Conservation (phyloP, 129 eudicot species). For the Chrysanthemum seticuspe region DNA sequence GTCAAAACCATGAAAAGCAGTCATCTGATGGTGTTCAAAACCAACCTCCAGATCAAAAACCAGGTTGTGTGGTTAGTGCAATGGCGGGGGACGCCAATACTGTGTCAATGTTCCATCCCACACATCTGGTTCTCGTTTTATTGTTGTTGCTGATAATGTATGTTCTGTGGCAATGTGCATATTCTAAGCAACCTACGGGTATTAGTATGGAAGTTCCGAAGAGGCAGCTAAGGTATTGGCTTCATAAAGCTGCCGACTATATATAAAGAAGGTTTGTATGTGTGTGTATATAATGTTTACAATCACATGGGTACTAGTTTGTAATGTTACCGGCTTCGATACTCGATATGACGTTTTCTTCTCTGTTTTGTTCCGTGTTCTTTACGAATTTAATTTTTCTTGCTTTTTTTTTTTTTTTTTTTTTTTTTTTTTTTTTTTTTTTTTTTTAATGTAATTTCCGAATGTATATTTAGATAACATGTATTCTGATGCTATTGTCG, state of each 20-base stretch:
- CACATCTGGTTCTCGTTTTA: constrained; percentile 23
- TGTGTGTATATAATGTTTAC: neutral
- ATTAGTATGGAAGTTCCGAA: constrained; percentile 1
- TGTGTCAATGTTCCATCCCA: neutral
- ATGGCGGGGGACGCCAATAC: constrained; percentile 3
- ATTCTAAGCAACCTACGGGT: constrained; percentile 10
- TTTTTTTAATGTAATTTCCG: no score
- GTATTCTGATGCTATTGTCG: no score
- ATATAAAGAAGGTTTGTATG: constrained; percentile 19
- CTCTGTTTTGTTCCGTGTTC: no score
- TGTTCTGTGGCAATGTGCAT: constrained; percentile 1
- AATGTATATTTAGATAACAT: no score
- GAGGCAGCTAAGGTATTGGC: constrained; percentile 27
- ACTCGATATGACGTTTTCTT: neutral
- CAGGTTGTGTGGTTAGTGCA: constrained; percentile 24
- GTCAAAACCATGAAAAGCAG: neutral
- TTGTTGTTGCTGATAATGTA: constrained; percentile 33
- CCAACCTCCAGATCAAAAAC: neutral
- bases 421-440: no score
- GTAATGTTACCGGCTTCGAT: neutral
- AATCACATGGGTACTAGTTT: neutral
- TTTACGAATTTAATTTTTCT: no score
- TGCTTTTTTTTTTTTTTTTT: no score
- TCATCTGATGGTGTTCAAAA: neutral
- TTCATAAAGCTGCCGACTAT: constrained; percentile 25